Evolutionary conservation across 768 basidiomycete species (phyloP).

Genomic region (Lanmaoa pseudosensibilis): DNA sequence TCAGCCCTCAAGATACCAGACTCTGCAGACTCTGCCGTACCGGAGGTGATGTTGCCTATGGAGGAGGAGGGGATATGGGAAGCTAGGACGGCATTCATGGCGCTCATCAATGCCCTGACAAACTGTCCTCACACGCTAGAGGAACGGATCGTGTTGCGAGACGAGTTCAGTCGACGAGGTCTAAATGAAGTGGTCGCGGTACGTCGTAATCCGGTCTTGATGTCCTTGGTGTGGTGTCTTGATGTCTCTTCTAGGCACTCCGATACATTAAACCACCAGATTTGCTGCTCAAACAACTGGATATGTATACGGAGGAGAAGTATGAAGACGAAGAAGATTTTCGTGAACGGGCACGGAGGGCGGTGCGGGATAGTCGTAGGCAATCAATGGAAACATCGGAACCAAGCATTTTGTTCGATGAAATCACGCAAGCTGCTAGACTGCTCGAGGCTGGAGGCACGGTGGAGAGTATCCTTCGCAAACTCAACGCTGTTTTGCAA

Average conservation of each 20-base stretch:
- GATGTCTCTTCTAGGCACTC: slow-evolving; percentile 50
- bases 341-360: slow-evolving; percentile 57
- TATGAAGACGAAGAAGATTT: slow-evolving; percentile 88
- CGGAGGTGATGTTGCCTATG: slow-evolving; percentile 37
- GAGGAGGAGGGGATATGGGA: slow-evolving; percentile 81
- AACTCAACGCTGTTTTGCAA: slow-evolving; percentile 56
- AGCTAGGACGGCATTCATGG: slow-evolving; percentile 71
- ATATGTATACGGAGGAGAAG: slow-evolving; percentile 84
- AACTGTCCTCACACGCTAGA: slow-evolving; percentile 77
- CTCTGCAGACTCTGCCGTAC: slow-evolving; percentile 34
- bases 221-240: background rate
- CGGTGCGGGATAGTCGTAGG: slow-evolving; percentile 29
- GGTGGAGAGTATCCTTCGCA: slow-evolving; percentile 61
- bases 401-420: slow-evolving; percentile 55
- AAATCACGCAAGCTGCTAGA: slow-evolving; percentile 59
- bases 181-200: slow-evolving; percentile 84
- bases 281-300: slow-evolving; percentile 72
- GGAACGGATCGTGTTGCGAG: slow-evolving; percentile 73
- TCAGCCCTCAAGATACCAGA: slow-evolving; percentile 59
- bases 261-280: slow-evolving; percentile 78
- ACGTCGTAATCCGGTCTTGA: slow-evolving; percentile 31
- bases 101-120: slow-evolving; percentile 75
- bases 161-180: slow-evolving; percentile 80
- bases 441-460: slow-evolving; percentile 31
- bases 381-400: slow-evolving; percentile 40